Evolutionary conservation across 179 eudicot species (phyloP), one percentile per base, ranked within the genome.

Genomic region (Spergularia azorica): DNA sequence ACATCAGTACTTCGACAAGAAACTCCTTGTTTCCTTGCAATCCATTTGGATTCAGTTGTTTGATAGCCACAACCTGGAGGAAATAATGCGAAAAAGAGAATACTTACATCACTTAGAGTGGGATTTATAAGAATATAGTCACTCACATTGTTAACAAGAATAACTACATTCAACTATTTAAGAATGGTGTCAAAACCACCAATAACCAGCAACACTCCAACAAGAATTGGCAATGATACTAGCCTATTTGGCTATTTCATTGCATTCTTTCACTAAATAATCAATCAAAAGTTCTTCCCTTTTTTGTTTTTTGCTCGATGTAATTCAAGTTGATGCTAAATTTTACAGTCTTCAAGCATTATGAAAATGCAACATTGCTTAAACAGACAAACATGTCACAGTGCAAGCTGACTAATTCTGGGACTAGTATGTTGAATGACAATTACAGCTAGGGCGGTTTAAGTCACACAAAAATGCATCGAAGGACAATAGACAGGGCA

Each of bases 21-120:
- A 91, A 91, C 80, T 91, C 96, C 65, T 91, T 81, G 87, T 91
- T 88, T 56, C 95, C 96, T 84, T 91, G 96, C 82, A 89, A 78
- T 54, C 96, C 96, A 70, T 89, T 86, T 5, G 87, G 91, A 80
- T 88, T 89, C n/a, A 91, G 91, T 85, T 89, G 96, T 86, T 91
- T 91, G 78, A 91, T 91, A 41, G 96, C 96, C 77, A 89, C 96
- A 83, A 83, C 60, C 96, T 91, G 61, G 39, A 66, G 17, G 72
- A 68, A 50, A 13, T 3, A 54, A 52, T 15, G 54, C 32, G 18
- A 38, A 58, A 36, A 58, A 10, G 18, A 58, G 3, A 58, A 39
- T 15, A 55, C 74, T 71, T 3, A 11, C 48, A 12, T 67, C 55
- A n/a, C 55, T 39, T 16, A 32, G 18, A 13, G 9, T 36, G 16